A percentile compares a stretch with the other conserved stretches of the same genome.
Evolutionary conservation across 176 grass and related monocot genomes (phyloP).

Genomic region (bread wheat (Triticum aestivum)): DNA sequence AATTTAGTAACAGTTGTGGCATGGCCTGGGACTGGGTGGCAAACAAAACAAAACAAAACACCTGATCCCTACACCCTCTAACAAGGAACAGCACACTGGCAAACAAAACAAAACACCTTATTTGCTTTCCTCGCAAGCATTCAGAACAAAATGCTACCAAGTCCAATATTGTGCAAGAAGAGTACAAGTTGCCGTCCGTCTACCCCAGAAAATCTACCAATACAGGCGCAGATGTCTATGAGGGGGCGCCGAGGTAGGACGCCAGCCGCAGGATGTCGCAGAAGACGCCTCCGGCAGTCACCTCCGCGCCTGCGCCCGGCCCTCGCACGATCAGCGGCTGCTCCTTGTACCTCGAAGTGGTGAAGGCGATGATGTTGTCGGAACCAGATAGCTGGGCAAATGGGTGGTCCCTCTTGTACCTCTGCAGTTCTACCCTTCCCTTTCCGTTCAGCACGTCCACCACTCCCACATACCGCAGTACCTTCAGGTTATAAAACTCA

Average conservation of each 20-base stretch:
- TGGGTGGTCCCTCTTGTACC: conserved; percentile 79
- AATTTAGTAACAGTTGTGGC: not conserved
- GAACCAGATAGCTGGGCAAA: conserved; percentile 93
- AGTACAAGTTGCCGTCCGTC: not conserved
- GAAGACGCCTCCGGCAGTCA: conserved; percentile 89
- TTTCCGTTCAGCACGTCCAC: conserved; percentile 63
- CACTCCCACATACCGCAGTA: conserved; percentile 77
- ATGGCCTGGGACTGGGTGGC: not conserved
- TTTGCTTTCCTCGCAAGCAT: conserved; percentile 31
- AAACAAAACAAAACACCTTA: not conserved
- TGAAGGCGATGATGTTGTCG: conserved; percentile 94
- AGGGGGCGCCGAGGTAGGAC: conserved; percentile 88
- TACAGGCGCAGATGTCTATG: conserved; percentile 33
- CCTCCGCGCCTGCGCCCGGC: conserved; percentile 77
- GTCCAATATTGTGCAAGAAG: not conserved
- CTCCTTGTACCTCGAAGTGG: conserved; percentile 83
- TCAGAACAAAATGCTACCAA: conserved; percentile 31
- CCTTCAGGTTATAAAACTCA: conserved; percentile 44
- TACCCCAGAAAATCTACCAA: conserved; percentile 1
- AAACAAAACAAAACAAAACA: conserved; percentile 2
- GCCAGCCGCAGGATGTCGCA: conserved; percentile 82
- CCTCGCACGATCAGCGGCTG: conserved; percentile 88
- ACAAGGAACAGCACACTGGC: not conserved
- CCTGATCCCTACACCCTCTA: not conserved
- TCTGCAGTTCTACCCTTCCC: conserved; percentile 66